Conservation (phyloP, 345 rosid species). For the Aquilaria malaccensis region DNA sequence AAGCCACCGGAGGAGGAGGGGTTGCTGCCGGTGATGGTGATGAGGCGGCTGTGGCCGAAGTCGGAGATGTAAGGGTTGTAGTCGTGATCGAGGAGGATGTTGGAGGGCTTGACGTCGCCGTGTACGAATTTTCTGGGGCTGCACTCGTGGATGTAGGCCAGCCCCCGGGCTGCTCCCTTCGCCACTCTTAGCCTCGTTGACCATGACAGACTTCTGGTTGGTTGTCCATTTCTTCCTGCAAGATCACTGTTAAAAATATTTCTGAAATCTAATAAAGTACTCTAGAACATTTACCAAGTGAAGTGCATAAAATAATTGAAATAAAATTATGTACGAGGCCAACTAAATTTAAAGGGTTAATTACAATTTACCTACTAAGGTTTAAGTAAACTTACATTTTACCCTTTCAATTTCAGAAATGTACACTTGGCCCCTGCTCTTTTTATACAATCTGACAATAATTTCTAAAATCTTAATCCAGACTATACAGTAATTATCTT, state of each 20-base stretch:
- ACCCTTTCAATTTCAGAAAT: no score
- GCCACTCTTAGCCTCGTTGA: conserved; percentile 70
- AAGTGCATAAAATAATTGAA: no score
- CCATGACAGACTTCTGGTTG: conserved; percentile 78
- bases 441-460: no score
- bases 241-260: neutral
- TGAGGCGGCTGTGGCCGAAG: conserved; percentile 75
- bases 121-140: conserved; percentile 92
- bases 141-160: conserved; percentile 97
- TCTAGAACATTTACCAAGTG: neutral
- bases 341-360: no score
- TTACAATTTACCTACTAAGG: no score
- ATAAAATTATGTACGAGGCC: no score
- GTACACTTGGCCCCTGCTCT: no score
- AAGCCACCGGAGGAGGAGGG: conserved; percentile 54
- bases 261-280: neutral
- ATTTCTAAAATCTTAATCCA: no score
- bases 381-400: no score
- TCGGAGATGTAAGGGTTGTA: conserved; percentile 77
- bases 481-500: no score
- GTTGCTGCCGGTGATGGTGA: conserved; percentile 60
- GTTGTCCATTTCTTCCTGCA: conserved; percentile 78
- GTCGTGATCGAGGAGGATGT: conserved; percentile 79
- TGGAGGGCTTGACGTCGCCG: conserved; percentile 86
- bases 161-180: conserved; percentile 86